Conservation (phyloP, 371 early-diverging fungal genomes). For the Haplosporangium sp. region DNA sequence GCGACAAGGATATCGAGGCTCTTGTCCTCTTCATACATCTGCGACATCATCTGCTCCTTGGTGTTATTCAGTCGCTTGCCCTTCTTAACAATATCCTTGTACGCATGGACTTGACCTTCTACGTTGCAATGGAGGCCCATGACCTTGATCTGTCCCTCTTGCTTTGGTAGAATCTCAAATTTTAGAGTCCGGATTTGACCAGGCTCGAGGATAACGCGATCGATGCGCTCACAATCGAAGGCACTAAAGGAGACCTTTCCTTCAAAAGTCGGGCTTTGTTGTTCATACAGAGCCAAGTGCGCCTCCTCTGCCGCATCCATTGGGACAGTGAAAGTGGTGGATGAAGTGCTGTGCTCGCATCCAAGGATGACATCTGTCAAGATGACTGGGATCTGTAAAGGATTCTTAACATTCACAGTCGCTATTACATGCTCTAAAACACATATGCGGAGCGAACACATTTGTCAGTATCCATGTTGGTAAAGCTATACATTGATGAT, state of each 20-base stretch:
- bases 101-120: slow-evolving; percentile 78
- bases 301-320: slow-evolving; percentile 51
- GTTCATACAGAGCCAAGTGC: slow-evolving; percentile 44
- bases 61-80: slow-evolving; percentile 84
- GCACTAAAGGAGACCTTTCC: slow-evolving; percentile 46
- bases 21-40: slow-evolving; percentile 75
- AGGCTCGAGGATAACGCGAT: slow-evolving; percentile 47
- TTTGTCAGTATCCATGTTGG: background rate
- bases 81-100: slow-evolving; percentile 72
- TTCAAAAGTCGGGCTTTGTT: slow-evolving; percentile 39
- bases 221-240: slow-evolving; percentile 48
- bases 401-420: slow-evolving; percentile 48
- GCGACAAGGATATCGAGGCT: slow-evolving; percentile 81
- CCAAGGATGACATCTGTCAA: slow-evolving; percentile 70
- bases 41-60: slow-evolving; percentile 67
- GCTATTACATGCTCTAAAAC: slow-evolving; percentile 49
- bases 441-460: background rate
- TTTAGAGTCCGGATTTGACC: slow-evolving; percentile 61
- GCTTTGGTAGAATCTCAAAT: slow-evolving; percentile 76
- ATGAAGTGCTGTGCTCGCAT: slow-evolving; percentile 64
- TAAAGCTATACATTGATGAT: background rate
- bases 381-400: slow-evolving; percentile 50
- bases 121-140: slow-evolving; percentile 84
- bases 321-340: slow-evolving; percentile 44
- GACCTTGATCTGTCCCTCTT: slow-evolving; percentile 79